Base-by-base conservation (phyloP, 495 filamentous ascomycete species). In the Haplographium delicatum region DNA sequence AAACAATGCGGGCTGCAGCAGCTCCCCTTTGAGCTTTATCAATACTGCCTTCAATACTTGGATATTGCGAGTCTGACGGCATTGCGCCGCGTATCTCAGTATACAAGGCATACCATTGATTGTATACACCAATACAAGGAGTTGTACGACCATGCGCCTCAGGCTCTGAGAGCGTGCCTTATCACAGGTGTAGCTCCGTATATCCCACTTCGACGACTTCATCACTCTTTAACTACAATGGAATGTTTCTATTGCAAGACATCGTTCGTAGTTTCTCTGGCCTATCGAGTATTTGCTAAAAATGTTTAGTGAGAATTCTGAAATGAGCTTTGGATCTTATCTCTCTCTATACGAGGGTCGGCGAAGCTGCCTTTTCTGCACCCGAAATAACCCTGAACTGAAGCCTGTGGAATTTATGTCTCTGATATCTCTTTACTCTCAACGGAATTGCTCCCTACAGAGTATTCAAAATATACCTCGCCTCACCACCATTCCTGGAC, bases 201-300 rank as follows among this genome's bases (percentile, higher is more conserved):
- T 26, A 27, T 53, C 9, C 42, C 50, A 3, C 16, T 53, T 7
- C 33, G 19, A 6, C 28, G 44, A 24, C 27, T 53, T 9, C 35
- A 53, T 20, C 19, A 53, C 13, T 11, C 50, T 30, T 30, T 53
- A 25, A 47, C 43, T 5, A 41, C 22, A 3, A 28, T 47, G 24
- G 42, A 47, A 31, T 53, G 50, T 20, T 51, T 44, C 39, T 51
- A 51, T 18, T 51, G 48, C 27, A 43, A 25, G 35, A 25, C 13
- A 2, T 41, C 47, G 47, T 42, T 28, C 41, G 37, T 42, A n/a
- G 4, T n/a, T 11, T 16, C 15, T 26, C 4, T 18, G 10, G 10
- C 24, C 24, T 28, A 4, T n/a, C 15, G 19, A 9, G 23, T 5
- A n/a, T 13, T 7, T 20, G 23, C 37, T 50, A 35, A 47, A 2